Conservation (phyloP, 495 filamentous ascomycete species). For the Lophium mytilinum region DNA sequence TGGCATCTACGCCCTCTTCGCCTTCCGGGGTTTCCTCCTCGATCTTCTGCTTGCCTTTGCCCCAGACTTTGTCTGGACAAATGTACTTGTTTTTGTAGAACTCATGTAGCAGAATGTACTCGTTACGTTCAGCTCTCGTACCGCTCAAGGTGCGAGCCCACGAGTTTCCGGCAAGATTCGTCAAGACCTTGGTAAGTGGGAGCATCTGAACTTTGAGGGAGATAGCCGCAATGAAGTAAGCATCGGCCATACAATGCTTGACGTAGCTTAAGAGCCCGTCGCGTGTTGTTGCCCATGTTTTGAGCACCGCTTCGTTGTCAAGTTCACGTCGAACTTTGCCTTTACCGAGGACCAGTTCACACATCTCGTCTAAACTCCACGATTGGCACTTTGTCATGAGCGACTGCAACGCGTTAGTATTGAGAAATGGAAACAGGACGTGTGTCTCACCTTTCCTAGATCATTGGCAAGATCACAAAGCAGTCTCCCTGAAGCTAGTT, state of each 20-base stretch:
- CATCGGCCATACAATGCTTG: conserved; percentile 86
- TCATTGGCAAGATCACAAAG: conserved; percentile 95
- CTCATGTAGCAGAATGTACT: conserved; percentile 97
- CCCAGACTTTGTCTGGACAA: conserved; percentile 81
- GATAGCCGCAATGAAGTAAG: conserved; percentile 87
- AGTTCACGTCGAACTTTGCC: conserved; percentile 66
- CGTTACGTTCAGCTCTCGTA: conserved; percentile 93
- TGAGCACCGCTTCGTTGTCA: conserved; percentile 79
- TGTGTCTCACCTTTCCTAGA: conserved; percentile 63
- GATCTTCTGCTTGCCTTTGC: conserved; percentile 58
- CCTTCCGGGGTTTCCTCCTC: conserved; percentile 66
- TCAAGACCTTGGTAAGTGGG: conserved; percentile 86
- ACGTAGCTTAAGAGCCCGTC: conserved; percentile 89
- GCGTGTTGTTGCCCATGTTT: conserved; percentile 75
- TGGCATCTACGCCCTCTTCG: conserved; percentile 59
- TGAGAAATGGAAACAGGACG: not conserved
- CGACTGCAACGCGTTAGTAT: conserved; percentile 46
- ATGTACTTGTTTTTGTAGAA: conserved; percentile 96
- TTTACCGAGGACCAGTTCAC: conserved; percentile 70
- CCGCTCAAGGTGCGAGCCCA: conserved; percentile 95
- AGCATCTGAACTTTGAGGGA: conserved; percentile 84
- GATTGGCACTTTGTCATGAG: conserved; percentile 95
- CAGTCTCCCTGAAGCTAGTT: conserved; percentile 79
- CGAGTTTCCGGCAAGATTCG: conserved; percentile 94
- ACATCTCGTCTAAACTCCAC: conserved; percentile 97